phyloP scores from a whole-genome alignment of 305 asterid species.

The Lippia alba region DNA sequence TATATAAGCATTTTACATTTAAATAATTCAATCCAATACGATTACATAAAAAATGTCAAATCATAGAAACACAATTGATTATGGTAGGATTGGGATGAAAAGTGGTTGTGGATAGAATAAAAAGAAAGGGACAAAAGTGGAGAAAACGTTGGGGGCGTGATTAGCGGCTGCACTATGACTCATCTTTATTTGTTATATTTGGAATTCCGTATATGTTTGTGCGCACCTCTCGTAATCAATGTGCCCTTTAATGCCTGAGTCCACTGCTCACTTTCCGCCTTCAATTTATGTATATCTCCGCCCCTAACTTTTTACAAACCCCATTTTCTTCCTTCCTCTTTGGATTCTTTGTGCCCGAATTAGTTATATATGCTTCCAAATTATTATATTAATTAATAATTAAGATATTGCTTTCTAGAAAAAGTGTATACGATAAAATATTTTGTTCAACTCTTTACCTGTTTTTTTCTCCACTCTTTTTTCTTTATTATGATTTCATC shows the following conservation, averaged over 20 bases:
- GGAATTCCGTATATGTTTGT: not conserved
- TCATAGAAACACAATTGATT: no score
- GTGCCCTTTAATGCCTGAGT: not conserved
- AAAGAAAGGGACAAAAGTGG: constrained; percentile 11
- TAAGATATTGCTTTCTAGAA: no score
- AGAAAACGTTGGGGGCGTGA: constrained; percentile 43
- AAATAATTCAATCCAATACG: no score
- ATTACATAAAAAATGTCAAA: no score
- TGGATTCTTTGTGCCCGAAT: not conserved
- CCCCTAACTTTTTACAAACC: not conserved
- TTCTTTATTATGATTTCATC: no score
- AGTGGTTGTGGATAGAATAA: not conserved
- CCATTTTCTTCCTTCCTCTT: not conserved
- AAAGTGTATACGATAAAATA: no score
- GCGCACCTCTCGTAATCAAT: no score
- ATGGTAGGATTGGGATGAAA: not conserved
- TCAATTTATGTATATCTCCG: not conserved
- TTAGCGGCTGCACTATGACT: constrained; percentile 15
- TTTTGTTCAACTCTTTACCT: no score
- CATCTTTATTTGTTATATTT: not conserved
- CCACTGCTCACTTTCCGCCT: constrained; percentile 5
- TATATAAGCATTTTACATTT: no score
- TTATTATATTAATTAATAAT: no score
- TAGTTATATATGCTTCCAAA: not conserved
- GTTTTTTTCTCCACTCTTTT: no score